Percentiles rank a stretch among this genome's conserved stretches.
Evolutionary conservation across 345 rosid species (phyloP).

Genomic region (Lagerstroemia speciosa): DNA sequence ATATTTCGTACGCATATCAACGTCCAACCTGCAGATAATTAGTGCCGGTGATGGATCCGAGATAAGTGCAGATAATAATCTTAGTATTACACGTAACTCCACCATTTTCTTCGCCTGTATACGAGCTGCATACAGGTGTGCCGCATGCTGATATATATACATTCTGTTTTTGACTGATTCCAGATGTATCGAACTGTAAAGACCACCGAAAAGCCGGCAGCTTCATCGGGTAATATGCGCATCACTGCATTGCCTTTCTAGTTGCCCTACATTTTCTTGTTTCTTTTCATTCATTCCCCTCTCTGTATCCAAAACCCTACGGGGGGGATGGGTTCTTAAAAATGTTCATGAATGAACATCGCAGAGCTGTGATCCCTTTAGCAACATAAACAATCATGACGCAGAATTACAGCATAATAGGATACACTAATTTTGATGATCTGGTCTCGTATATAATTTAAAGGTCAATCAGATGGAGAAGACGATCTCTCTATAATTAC

Average conservation of each 20-base stretch:
- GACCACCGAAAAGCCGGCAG: constrained; percentile 77
- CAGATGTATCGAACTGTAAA: constrained; percentile 93
- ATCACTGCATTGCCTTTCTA: neutral
- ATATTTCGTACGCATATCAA: no score
- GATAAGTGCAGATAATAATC: neutral
- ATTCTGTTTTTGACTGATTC: constrained; percentile 7
- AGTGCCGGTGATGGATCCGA: constrained; percentile 24
- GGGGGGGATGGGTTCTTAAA: no score
- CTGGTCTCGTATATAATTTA: neutral
- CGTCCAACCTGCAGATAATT: no score
- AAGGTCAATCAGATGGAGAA: constrained; percentile 64
- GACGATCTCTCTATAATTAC: constrained; percentile 48
- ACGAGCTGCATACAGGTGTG: neutral
- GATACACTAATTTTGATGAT: neutral
- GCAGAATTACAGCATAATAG: no score
- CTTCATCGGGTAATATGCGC: constrained; percentile 59
- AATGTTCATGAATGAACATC: no score
- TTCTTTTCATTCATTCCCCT: neutral
- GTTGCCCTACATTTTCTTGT: neutral
- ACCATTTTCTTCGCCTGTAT: neutral
- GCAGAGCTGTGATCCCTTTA: no score
- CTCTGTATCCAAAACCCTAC: no score
- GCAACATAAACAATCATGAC: no score
- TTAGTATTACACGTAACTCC: neutral
- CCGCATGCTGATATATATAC: neutral